Evolutionary conservation across 805 yeast genomes (phyloP).

Genomic region (Trichomonascus vanleenenianus): DNA sequence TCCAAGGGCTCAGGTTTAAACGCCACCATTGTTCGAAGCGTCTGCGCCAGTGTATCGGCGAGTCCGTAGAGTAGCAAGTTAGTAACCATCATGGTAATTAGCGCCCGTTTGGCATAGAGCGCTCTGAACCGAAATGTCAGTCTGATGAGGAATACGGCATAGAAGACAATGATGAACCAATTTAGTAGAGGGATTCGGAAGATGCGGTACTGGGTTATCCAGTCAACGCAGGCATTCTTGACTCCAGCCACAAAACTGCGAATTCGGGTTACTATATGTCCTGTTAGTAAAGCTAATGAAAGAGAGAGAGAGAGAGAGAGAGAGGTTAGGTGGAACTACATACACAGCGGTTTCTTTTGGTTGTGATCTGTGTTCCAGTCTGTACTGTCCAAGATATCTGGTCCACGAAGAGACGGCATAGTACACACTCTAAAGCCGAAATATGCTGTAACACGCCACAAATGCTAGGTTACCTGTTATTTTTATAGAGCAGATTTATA

Average conservation of each 20-base stretch:
- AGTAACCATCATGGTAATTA: conserved; percentile 73
- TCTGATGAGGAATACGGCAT: conserved; percentile 25
- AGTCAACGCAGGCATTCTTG: conserved; percentile 16
- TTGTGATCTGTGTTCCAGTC: too few species aligned
- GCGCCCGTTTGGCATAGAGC: conserved; percentile 51
- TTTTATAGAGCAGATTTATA: too few species aligned
- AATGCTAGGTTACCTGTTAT: too few species aligned
- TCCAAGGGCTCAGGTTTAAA: conserved; percentile 17
- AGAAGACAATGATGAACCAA: conserved; percentile 27
- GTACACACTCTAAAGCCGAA: too few species aligned
- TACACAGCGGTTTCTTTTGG: too few species aligned
- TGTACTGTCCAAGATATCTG: too few species aligned
- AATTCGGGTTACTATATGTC: not conserved
- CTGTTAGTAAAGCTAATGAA: too few species aligned
- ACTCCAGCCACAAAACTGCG: not conserved
- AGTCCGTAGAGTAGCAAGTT: conserved; percentile 77
- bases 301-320: too few species aligned
- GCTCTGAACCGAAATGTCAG: conserved; percentile 26
- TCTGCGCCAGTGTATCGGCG: conserved; percentile 88
- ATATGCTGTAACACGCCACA: too few species aligned
- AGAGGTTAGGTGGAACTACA: too few species aligned
- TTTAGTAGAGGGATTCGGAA: conserved; percentile 28
- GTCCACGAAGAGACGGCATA: too few species aligned
- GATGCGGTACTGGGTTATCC: conserved; percentile 21
- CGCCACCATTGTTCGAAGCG: conserved; percentile 38